Percentiles rank a stretch among this genome's conserved stretches.
Evolutionary conservation across 1,284 basidiomycete genomes (phyloP).

Genomic region (Pseudozyma pruni): DNA sequence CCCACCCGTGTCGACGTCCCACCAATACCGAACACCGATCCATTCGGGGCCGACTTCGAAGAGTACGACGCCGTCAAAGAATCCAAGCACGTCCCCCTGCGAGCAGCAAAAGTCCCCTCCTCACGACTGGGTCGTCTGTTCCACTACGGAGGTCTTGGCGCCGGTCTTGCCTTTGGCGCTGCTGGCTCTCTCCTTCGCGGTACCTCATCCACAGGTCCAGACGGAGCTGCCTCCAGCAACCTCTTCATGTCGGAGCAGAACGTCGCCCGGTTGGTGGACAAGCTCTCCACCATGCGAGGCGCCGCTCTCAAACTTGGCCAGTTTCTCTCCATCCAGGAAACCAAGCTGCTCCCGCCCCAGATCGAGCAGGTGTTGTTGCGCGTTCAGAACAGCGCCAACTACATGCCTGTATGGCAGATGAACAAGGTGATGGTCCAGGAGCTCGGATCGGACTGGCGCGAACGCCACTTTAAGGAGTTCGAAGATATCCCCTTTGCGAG

Average conservation of each 20-base stretch:
- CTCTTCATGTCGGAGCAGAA: slow-evolving; percentile 72
- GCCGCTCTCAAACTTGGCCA: slow-evolving; percentile 97
- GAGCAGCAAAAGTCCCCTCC: slow-evolving; percentile 64
- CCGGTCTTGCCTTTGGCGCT: slow-evolving; percentile 64
- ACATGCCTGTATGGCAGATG: slow-evolving; percentile 99
- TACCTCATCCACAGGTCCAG: slow-evolving; percentile 7
- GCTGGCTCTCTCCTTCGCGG: slow-evolving; percentile 56
- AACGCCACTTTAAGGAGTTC: slow-evolving; percentile 77
- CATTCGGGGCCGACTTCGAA: slow-evolving; percentile 19
- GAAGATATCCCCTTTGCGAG: slow-evolving; percentile 90
- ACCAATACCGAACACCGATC: not conserved
- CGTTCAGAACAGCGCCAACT: slow-evolving; percentile 95
- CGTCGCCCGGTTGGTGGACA: slow-evolving; percentile 86
- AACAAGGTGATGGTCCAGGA: slow-evolving; percentile 81
- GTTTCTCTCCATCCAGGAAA: slow-evolving; percentile 93
- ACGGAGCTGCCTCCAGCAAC: slow-evolving; percentile 6
- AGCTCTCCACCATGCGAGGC: slow-evolving; percentile 92
- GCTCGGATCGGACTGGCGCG: slow-evolving; percentile 78
- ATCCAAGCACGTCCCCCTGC: slow-evolving; percentile 50
- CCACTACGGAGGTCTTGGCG: slow-evolving; percentile 65
- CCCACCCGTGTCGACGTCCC: not conserved
- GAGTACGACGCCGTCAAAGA: slow-evolving; percentile 64
- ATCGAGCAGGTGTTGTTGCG: slow-evolving; percentile 87
- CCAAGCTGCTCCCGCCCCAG: slow-evolving; percentile 78
- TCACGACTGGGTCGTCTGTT: slow-evolving; percentile 65